Evolutionary conservation across 106 monocot genomes (phyloP).

Genomic region (Dioscorea dumetorum): DNA sequence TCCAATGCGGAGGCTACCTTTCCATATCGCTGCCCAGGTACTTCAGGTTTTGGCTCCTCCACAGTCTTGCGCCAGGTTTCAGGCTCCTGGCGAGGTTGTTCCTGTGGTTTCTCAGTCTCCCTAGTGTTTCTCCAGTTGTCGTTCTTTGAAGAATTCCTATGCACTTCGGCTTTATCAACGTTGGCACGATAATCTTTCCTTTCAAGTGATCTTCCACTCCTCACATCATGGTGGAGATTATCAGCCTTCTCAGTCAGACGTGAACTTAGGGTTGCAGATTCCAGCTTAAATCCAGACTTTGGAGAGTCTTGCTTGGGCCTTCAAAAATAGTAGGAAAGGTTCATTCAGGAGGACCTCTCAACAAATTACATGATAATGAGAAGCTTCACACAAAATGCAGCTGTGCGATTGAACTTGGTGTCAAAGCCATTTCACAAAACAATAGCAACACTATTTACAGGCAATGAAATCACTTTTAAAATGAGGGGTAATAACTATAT

Average conservation of each 20-base stretch:
- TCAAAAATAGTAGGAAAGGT: not conserved
- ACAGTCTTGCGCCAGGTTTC: conserved; percentile 80
- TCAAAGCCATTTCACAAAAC: no score
- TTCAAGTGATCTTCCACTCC: conserved; percentile 24
- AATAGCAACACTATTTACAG: no score
- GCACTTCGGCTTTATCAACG: conserved; percentile 31
- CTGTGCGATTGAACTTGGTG: no score
- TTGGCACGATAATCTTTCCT: conserved; percentile 27
- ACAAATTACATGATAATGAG: no score
- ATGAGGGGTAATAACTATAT: no score
- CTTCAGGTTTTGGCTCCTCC: conserved; percentile 44
- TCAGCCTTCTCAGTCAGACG: conserved; percentile 28
- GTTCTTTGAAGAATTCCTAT: conserved; percentile 37
- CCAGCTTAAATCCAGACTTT: conserved; percentile 33
- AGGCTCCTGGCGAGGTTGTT: conserved; percentile 36
- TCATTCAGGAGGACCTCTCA: no score
- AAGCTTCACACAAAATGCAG: no score
- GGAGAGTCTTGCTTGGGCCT: conserved; percentile 31
- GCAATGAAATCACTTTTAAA: no score
- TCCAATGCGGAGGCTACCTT: conserved; percentile 65
- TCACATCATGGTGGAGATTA: conserved; percentile 19
- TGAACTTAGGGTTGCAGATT: conserved; percentile 6
- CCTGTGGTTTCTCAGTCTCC: conserved; percentile 38
- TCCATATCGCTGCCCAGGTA: conserved; percentile 19
- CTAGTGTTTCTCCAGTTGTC: conserved; percentile 39